Conservation (phyloP, 345 rosid genomes). For the thale cress (Arabidopsis thaliana) region DNA sequence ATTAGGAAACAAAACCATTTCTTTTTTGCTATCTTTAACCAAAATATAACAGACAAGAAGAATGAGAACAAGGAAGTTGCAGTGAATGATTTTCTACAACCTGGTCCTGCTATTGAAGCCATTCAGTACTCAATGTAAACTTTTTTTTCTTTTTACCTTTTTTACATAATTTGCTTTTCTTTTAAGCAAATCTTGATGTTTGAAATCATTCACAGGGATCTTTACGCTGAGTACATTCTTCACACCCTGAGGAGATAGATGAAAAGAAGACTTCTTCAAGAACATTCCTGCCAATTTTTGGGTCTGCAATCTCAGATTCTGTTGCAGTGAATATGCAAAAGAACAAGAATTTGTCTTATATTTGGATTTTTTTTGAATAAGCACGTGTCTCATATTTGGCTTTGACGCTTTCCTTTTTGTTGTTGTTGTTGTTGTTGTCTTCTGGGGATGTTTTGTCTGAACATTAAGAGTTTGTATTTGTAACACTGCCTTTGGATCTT, state of each 20-base stretch:
- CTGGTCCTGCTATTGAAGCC: slow-evolving; percentile 68
- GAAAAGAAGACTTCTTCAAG: not conserved
- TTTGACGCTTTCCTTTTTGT: slow-evolving; percentile 4
- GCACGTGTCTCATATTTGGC: slow-evolving; percentile 30
- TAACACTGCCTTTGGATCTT: not conserved
- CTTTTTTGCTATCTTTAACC: slow-evolving; percentile 30
- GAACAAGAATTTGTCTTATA: slow-evolving; percentile 27
- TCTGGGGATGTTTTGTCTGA: slow-evolving; percentile 24
- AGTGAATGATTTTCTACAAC: slow-evolving; percentile 81
- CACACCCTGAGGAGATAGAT: slow-evolving; percentile 74
- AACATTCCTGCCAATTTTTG: slow-evolving; percentile 35
- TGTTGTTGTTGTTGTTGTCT: slow-evolving; percentile 7
- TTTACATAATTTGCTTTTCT: not conserved
- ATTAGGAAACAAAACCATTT: not conserved
- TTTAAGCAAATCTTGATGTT: slow-evolving; percentile 18
- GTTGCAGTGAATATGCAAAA: slow-evolving; percentile 21
- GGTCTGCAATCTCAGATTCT: slow-evolving; percentile 36
- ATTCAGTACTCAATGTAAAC: slow-evolving; percentile 88
- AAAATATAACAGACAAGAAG: slow-evolving; percentile 75
- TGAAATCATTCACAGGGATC: slow-evolving; percentile 67
- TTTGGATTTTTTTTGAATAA: slow-evolving; percentile 33
- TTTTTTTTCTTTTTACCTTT: not conserved
- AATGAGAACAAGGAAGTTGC: slow-evolving; percentile 99
- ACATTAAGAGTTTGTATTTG: slow-evolving; percentile 6
- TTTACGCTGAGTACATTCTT: slow-evolving; percentile 82